phyloP scores from a whole-genome alignment of 2,329 filamentous ascomycete genomes.

The Cytospora paraplurivora region DNA sequence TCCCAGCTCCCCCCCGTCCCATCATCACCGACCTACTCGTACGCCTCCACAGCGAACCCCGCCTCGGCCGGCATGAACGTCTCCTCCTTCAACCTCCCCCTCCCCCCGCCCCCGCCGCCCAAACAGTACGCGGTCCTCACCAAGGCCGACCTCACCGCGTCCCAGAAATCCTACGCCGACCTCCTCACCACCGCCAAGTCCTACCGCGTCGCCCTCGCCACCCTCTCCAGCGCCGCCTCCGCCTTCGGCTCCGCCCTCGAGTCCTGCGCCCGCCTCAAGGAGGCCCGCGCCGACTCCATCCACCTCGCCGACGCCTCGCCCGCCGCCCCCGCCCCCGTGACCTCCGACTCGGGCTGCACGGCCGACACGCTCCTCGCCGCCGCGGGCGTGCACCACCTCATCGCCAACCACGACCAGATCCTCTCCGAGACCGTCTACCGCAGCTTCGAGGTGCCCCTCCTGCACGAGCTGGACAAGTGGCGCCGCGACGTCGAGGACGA shows the following conservation, averaged over 20 bases:
- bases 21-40: slow-evolving; percentile 63
- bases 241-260: slow-evolving; percentile 67
- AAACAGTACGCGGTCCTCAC: slow-evolving; percentile 62
- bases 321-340: slow-evolving; percentile 40
- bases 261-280: slow-evolving; percentile 68
- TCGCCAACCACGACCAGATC: slow-evolving; percentile 72
- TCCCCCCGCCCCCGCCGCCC: slow-evolving; percentile 63
- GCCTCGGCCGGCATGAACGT: slow-evolving; percentile 45
- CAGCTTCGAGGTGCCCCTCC: slow-evolving; percentile 66
- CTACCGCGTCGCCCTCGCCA: slow-evolving; percentile 63
- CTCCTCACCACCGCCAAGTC: slow-evolving; percentile 63
- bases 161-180: slow-evolving; percentile 64
- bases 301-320: slow-evolving; percentile 36
- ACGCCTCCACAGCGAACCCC: slow-evolving; percentile 60
- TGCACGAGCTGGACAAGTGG: slow-evolving; percentile 71
- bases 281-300: slow-evolving; percentile 63
- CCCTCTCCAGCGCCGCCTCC: slow-evolving; percentile 62
- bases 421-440: slow-evolving; percentile 69
- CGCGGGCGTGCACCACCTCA: slow-evolving; percentile 66
- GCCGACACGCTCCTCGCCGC: slow-evolving; percentile 64
- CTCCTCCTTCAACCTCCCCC: slow-evolving; percentile 54
- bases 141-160: slow-evolving; percentile 64
- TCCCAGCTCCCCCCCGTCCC: slow-evolving; percentile 64
- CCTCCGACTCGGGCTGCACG: slow-evolving; percentile 57
- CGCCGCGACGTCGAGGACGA: slow-evolving; percentile 65